Base-by-base conservation (phyloP, 495 filamentous ascomycete genomes). In the Trichoderma reesei region DNA sequence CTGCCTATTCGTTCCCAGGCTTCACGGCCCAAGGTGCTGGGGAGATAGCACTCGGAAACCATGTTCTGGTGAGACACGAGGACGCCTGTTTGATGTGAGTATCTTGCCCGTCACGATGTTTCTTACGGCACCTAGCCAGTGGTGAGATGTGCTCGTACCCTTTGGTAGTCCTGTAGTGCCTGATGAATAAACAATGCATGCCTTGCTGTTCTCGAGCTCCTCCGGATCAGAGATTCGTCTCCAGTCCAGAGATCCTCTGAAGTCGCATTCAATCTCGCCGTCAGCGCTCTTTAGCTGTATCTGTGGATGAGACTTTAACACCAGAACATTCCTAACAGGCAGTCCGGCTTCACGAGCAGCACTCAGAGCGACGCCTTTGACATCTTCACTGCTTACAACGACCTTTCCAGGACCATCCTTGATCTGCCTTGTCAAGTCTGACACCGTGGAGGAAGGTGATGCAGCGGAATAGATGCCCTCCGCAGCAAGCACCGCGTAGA, bases 91-190 rank as follows among this genome's bases (percentile, higher is more conserved):
- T 1, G 34, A 20, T 16, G 13, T 20, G 18, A 41, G 33, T 1
- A 20, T 60, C 16, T 36, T 3, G 34, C 11, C 16, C 13, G 10
- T 9, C 33, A 61, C 18, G 10, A 26, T 26, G 26, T 26, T 26
- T 26, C 26, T 1, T 26, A 26, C 26, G 1, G 26, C 26, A 26
- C 26, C 26, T 26, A 26, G 39, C n/a, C 33, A 41, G 36, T 20
- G 59, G 18, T 41, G 5, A 26, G 26, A 26, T 26, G 34, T 11
- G 5, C 18, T 14, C 36, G 16, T 41, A 61, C 88, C 91, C 73
- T 95, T 95, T 11, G 91, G 91, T 44, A 83, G 75, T 7, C 90
- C 90, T 2, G 90, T 95, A 3, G 90, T 95, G 8, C 91, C 90
- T 37, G 86, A 90, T 26, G 90, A 93, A 75, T 94, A 95, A 71